A percentile compares a stretch with the other conserved stretches of the same genome.
Conservation (phyloP, 2,329 filamentous ascomycete species). For the Stachybotrys elegans region DNA sequence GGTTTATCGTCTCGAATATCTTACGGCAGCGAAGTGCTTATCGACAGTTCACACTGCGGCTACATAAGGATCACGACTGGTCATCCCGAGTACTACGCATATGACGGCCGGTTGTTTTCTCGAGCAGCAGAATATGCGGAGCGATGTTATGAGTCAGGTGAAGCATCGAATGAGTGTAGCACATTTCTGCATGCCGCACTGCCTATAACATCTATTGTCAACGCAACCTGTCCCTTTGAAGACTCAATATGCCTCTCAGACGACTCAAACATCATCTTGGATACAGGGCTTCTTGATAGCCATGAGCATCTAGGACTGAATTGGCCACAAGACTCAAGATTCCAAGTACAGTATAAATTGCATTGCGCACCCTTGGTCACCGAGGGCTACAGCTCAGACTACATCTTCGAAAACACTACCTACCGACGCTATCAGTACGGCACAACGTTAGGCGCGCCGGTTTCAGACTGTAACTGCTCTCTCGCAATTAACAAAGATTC, state of each 20-base stretch:
- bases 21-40: background rate
- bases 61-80: background rate
- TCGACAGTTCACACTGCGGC: background rate
- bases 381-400: background rate
- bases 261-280: background rate
- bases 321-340: background rate
- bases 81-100: background rate
- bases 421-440: background rate
- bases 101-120: background rate
- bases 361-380: background rate
- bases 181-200: background rate
- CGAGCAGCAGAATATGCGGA: background rate
- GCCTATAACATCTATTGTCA: background rate
- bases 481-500: background rate
- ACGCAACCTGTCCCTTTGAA: background rate
- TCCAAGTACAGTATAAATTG: background rate
- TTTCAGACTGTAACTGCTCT: background rate
- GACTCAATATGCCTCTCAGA: background rate
- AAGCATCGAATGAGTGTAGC: background rate
- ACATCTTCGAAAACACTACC: background rate
- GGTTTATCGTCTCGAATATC: background rate
- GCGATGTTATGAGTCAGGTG: background rate
- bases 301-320: background rate
- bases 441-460: background rate
- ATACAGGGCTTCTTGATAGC: background rate